phyloP scores from a whole-genome alignment of 495 filamentous ascomycete species.

The Barbatosphaeria neglecta region DNA sequence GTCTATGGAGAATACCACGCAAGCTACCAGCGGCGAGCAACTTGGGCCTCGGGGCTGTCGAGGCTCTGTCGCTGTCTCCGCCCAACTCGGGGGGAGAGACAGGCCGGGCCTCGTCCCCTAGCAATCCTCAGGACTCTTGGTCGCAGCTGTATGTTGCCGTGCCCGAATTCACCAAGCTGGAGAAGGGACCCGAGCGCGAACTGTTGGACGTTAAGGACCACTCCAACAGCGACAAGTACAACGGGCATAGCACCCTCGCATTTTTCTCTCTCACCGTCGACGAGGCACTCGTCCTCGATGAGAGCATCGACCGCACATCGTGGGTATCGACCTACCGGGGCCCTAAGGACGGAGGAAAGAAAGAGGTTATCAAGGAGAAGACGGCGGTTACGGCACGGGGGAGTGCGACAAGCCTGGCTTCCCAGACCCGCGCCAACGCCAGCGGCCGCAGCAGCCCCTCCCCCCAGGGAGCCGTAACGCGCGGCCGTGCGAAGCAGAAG shows the following conservation, averaged over 20 bases:
- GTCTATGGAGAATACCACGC: constrained; percentile 62
- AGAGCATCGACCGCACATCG: constrained; percentile 49
- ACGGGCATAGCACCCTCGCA: constrained; percentile 52
- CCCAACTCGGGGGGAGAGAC: constrained; percentile 23
- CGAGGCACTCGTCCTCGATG: constrained; percentile 67
- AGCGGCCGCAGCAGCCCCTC: constrained; percentile 58
- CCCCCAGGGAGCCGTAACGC: constrained; percentile 41
- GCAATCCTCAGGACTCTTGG: constrained; percentile 37
- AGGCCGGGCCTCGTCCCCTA: too few species aligned
- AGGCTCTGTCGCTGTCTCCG: constrained; percentile 7
- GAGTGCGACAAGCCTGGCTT: constrained; percentile 16
- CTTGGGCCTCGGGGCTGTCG: constrained; percentile 1
- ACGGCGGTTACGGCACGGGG: constrained; percentile 23
- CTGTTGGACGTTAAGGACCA: constrained; percentile 57
- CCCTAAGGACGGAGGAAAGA: constrained; percentile 16
- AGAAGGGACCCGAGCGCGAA: constrained; percentile 58
- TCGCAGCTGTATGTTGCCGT: constrained; percentile 62
- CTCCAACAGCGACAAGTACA: constrained; percentile 66
- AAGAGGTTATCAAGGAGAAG: too few species aligned
- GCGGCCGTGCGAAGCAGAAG: constrained; percentile 52
- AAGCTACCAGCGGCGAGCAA: constrained; percentile 24
- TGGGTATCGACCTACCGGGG: constrained; percentile 48
- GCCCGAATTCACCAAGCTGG: constrained; percentile 54
- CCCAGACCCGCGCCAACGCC: constrained; percentile 15
- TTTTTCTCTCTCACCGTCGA: constrained; percentile 54